Conservation (phyloP, 2,329 filamentous ascomycete genomes). For the Stagonosporopsis rhizophila region DNA sequence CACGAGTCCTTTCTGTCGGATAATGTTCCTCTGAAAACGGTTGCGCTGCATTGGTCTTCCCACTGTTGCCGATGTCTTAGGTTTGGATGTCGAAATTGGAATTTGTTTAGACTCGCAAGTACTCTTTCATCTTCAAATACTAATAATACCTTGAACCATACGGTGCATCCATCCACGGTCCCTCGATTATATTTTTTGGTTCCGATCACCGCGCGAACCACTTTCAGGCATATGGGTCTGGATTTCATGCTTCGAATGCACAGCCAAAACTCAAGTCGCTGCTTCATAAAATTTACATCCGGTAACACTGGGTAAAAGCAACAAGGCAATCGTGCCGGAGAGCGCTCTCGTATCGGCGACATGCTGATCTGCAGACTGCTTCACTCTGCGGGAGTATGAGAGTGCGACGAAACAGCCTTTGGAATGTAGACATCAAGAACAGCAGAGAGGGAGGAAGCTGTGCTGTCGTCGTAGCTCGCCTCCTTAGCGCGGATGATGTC, state of each 20-base stretch:
- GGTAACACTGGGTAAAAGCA: background rate
- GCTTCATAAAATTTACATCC: no score
- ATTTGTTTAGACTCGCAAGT: no score
- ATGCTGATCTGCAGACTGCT: background rate
- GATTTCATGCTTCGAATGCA: no score
- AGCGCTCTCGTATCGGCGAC: background rate
- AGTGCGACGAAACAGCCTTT: background rate
- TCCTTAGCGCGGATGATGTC: slow-evolving; percentile 1
- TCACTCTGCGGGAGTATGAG: background rate
- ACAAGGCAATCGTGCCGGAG: background rate
- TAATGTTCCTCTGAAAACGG: background rate
- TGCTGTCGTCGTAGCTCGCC: background rate
- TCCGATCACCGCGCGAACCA: no score
- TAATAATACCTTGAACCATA: no score
- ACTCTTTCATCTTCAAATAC: no score
- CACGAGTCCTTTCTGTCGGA: background rate
- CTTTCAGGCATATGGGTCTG: no score
- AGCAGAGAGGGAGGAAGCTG: background rate
- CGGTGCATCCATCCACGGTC: no score
- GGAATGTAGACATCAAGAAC: background rate
- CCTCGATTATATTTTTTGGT: no score
- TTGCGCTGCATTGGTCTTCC: background rate
- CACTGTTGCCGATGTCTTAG: no score
- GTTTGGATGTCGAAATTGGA: no score
- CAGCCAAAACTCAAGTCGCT: no score